Base-by-base conservation (phyloP, 495 filamentous ascomycete species). In the Corynascus novoguineensis region DNA sequence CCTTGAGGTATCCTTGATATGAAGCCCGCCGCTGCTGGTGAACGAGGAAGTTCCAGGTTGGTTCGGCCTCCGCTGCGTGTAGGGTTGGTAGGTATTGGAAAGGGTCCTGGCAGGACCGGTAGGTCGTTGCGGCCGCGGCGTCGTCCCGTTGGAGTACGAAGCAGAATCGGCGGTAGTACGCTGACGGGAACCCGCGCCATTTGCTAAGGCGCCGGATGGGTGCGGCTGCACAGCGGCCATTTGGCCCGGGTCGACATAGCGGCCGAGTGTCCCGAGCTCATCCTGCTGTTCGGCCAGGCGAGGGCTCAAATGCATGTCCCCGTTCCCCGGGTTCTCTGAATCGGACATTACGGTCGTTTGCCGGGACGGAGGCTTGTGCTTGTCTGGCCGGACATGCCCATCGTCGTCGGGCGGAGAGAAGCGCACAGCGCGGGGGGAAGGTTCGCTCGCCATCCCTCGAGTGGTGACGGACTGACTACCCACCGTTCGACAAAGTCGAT, bases 1-100 rank as follows among this genome's bases (percentile, higher is more conserved):
- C 82, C 89, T 71, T 85, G 89, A 73, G 86, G 84, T 71, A 88
- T 92, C 58, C 83, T 91, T 66, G 81, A 81, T 73, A 83, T 88
- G 51, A 80, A 91, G 72, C 85, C 89, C 72, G 74, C 75, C 31
- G 15, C 14, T 55, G 51, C 51, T 61, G 56, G 69, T 58, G 59
- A 68, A 70, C 40, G 68, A 63, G 14, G 71, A 54, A 35, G 68
- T 49, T 8, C 62, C 47, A 55, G 59, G 59, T 37, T 63, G 62
- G 24, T 48, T 47, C 11, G 74, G 74, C 34, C 65, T 64, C 41
- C 74, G 67, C 55, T 73, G 73, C 4, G 53, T 49, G 41, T 71
- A 71, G 41, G 76, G 76, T 52, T 77, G 74, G 54, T 79, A 79
- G 29, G 76, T 78, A 57, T 73, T 75, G 22, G 76, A 79, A 11